Conservation (phyloP, 2,329 filamentous ascomycete genomes). For the Aspergillus quadrilineatus region DNA sequence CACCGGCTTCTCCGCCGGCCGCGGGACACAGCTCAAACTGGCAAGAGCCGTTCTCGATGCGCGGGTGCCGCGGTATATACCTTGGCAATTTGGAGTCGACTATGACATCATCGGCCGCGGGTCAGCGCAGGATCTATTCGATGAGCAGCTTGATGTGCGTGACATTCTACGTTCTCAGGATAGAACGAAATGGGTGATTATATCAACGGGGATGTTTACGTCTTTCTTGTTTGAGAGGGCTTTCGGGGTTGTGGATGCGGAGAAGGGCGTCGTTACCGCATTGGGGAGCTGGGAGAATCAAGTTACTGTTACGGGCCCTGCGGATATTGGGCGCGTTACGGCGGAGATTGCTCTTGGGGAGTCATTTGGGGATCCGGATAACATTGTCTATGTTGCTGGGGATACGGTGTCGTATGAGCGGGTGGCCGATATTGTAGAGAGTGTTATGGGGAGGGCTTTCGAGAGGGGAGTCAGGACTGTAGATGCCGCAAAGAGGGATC, state of each 20-base stretch:
- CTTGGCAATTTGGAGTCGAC: constrained; percentile 74
- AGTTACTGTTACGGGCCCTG: constrained; percentile 62
- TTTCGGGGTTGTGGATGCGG: constrained; percentile 63
- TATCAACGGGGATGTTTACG: constrained; percentile 70
- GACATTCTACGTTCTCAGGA: constrained; percentile 51
- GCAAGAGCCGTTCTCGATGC: constrained; percentile 56
- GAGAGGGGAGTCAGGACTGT: constrained; percentile 46
- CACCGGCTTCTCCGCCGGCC: constrained; percentile 58
- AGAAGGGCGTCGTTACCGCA: constrained; percentile 46
- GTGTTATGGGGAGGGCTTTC: constrained; percentile 44
- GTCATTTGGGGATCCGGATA: constrained; percentile 27
- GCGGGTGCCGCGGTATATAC: constrained; percentile 56
- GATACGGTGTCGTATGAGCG: constrained; percentile 61
- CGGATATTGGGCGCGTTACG: constrained; percentile 63
- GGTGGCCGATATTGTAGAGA: constrained; percentile 55
- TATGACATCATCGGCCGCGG: constrained; percentile 64
- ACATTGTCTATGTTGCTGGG: constrained; percentile 60
- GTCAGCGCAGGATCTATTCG: constrained; percentile 64
- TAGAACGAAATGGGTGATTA: constrained; percentile 59
- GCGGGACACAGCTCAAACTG: constrained; percentile 60
- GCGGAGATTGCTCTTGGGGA: constrained; percentile 51
- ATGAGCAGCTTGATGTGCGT: constrained; percentile 64
- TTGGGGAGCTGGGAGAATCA: constrained; percentile 62
- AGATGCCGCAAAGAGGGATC: constrained; percentile 35
- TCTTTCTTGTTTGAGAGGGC: constrained; percentile 64